Evolutionary conservation across 805 yeast species (phyloP).

Genomic region (Myxozyma kluyveri): DNA sequence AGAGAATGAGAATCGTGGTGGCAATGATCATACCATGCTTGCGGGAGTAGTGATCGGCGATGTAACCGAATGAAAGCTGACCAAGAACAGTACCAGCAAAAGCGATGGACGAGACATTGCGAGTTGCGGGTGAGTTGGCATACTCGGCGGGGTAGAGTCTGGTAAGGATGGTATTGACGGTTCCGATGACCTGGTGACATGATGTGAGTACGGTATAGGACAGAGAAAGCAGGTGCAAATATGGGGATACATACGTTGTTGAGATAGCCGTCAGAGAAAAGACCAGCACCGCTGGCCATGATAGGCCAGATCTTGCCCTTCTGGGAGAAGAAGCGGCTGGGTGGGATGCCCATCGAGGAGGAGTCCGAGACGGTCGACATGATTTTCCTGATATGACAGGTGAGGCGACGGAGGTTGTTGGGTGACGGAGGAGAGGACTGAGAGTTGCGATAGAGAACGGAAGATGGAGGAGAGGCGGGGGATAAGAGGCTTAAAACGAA

Average conservation of each 20-base stretch:
- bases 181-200: slow-evolving; percentile 52
- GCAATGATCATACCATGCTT: slow-evolving; percentile 80
- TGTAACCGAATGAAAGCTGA: slow-evolving; percentile 72
- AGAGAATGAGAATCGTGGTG: slow-evolving; percentile 67
- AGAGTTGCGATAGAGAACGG: not conserved
- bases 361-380: not conserved
- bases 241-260: slow-evolving; percentile 54
- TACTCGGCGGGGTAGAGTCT: slow-evolving; percentile 64
- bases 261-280: slow-evolving; percentile 90
- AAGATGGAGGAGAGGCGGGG: not conserved
- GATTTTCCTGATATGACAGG: not conserved
- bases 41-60: slow-evolving; percentile 78
- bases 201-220: not conserved
- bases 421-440: not conserved
- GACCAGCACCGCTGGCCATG: slow-evolving; percentile 84
- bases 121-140: slow-evolving; percentile 62
- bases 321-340: not conserved
- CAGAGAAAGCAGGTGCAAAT: not conserved
- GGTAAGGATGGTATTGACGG: slow-evolving; percentile 69
- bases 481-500: no score
- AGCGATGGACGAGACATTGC: slow-evolving; percentile 81
- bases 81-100: slow-evolving; percentile 92
- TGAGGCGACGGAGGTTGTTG: not conserved
- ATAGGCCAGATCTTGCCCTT: slow-evolving; percentile 52
- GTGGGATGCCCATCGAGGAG: not conserved